phyloP scores from a whole-genome alignment of 305 asterid genomes.

The Galium porrigens region DNA sequence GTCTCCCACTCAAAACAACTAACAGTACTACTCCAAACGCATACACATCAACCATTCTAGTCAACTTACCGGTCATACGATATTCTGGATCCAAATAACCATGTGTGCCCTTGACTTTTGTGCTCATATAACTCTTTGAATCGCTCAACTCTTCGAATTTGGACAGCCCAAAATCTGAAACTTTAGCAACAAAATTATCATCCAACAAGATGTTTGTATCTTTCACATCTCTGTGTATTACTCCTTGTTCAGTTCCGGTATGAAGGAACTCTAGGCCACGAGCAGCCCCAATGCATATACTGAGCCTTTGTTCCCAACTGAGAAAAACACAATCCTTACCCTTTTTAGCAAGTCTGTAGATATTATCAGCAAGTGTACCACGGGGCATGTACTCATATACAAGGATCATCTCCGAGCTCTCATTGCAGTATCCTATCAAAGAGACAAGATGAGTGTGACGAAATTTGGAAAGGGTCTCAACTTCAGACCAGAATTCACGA shows the following conservation, averaged over 20 bases:
- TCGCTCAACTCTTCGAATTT: constrained; percentile 20
- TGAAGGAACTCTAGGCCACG: constrained; percentile 46
- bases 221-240: constrained; percentile 41
- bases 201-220: constrained; percentile 34
- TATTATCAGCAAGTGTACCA: constrained; percentile 29
- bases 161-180: constrained; percentile 40
- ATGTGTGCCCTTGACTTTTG: constrained; percentile 25
- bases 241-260: constrained; percentile 28
- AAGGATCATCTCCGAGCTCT: constrained; percentile 30
- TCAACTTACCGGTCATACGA: constrained; percentile 15
- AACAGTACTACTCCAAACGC: constrained; percentile 39
- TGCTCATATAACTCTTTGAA: constrained; percentile 21
- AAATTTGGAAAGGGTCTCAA: constrained; percentile 36
- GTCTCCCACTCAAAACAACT: constrained; percentile 35
- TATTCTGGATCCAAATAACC: constrained; percentile 40
- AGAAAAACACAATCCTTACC: constrained; percentile 11
- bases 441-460: constrained; percentile 45
- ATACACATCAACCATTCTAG: constrained; percentile 27
- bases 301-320: constrained; percentile 32
- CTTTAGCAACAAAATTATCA: constrained; percentile 28
- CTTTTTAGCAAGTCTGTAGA: constrained; percentile 20
- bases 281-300: constrained; percentile 37
- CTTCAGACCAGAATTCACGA: constrained; percentile 46
- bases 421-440: constrained; percentile 49
- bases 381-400: constrained; percentile 39